phyloP scores from a whole-genome alignment of 2,329 filamentous ascomycete genomes.

The Lasiodiplodia gonubiensis region DNA sequence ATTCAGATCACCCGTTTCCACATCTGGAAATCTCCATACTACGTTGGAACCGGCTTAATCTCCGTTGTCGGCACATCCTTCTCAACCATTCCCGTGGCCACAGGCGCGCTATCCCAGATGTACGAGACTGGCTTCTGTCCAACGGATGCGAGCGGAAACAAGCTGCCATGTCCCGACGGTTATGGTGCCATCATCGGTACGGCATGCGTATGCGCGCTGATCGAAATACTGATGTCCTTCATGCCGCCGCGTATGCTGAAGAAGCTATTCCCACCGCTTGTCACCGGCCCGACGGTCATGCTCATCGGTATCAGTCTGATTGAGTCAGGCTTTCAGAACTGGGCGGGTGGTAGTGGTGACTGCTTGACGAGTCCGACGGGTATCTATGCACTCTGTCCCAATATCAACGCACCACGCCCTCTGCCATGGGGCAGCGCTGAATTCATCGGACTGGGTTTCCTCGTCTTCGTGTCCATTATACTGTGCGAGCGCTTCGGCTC shows the following conservation, averaged over 20 bases:
- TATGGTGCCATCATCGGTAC: constrained; percentile 80
- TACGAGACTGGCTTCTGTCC: constrained; percentile 75
- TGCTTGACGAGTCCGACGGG: constrained; percentile 56
- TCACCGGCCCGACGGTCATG: constrained; percentile 71
- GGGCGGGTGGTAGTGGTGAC: constrained; percentile 75
- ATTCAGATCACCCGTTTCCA: constrained; percentile 81
- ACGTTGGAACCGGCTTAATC: constrained; percentile 72
- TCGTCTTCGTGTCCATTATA: constrained; percentile 79
- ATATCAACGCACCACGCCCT: constrained; percentile 69
- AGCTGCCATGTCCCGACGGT: constrained; percentile 74
- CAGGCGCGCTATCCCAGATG: constrained; percentile 76
- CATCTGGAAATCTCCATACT: constrained; percentile 72
- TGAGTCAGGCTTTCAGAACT: constrained; percentile 73
- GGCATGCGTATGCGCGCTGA: constrained; percentile 51
- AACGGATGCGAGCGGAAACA: constrained; percentile 64
- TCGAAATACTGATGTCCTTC: constrained; percentile 78
- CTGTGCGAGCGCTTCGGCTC: constrained; percentile 80
- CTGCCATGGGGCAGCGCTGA: constrained; percentile 79
- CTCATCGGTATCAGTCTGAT: constrained; percentile 78
- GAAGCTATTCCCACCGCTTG: constrained; percentile 77
- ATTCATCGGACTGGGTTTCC: constrained; percentile 79
- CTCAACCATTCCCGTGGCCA: constrained; percentile 74
- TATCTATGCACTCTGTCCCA: constrained; percentile 65
- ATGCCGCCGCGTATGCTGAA: constrained; percentile 71
- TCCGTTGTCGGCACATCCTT: constrained; percentile 82